Evolutionary conservation across 148 eudicot genomes (phyloP).

Genomic region (Silene uniflora): DNA sequence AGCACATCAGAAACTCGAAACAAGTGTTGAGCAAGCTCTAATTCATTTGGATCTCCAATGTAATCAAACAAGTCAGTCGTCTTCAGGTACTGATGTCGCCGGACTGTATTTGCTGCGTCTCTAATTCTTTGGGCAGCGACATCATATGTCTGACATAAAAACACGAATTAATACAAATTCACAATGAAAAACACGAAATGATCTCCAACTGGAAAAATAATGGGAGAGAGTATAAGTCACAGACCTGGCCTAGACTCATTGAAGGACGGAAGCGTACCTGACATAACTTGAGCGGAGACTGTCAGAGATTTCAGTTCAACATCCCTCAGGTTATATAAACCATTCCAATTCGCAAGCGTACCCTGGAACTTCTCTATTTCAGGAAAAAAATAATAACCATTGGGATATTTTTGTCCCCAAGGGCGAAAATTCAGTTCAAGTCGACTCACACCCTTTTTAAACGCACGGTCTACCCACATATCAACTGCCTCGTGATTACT

Average conservation of each 20-base stretch:
- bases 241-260: no score
- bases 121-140: not conserved
- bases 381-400: slow-evolving; percentile 1
- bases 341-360: not conserved
- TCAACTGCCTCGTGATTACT: not conserved
- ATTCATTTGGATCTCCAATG: not conserved
- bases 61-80: not conserved
- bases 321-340: slow-evolving; percentile 6
- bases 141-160: not conserved
- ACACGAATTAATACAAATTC: not conserved
- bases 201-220: no score
- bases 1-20: not conserved
- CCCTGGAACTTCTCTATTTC: not conserved
- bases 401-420: not conserved
- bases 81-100: not conserved
- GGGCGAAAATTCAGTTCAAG: slow-evolving; percentile 6
- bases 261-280: no score
- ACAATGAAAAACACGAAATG: not conserved
- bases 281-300: not conserved
- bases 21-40: not conserved
- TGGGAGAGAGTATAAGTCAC: no score
- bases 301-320: not conserved
- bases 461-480: slow-evolving; percentile 9
- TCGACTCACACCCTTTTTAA: slow-evolving; percentile 12
- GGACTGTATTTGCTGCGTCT: not conserved